These are phyloP conservation scores for Pythium volutum DNA, from an alignment of 352 stramenopile species.

Conservation along the genomic window DNA sequence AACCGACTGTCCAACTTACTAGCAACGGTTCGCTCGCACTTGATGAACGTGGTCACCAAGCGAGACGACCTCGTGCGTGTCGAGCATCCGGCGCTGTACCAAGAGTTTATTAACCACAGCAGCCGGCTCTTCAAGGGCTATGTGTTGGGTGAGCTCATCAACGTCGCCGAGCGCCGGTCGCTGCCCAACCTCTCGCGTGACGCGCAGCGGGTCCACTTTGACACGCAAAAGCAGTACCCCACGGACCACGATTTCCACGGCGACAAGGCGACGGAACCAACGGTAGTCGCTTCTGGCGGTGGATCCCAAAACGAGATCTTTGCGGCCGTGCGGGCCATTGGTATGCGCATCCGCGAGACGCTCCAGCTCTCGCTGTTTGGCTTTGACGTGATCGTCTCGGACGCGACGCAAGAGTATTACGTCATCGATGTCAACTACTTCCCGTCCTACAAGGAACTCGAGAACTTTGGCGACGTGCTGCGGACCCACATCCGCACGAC, in stretches of 20 bases:
- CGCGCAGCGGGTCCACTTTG: slow-evolving; percentile 66
- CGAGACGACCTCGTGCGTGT: slow-evolving; percentile 52
- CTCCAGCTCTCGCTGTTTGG: slow-evolving; percentile 75
- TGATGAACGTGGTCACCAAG: slow-evolving; percentile 82
- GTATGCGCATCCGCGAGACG: slow-evolving; percentile 53
- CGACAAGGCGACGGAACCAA: background rate
- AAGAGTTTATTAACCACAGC: slow-evolving; percentile 86
- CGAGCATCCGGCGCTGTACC: slow-evolving; percentile 60
- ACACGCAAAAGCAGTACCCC: slow-evolving; percentile 80
- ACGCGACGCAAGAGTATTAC: slow-evolving; percentile 48
- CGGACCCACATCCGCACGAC: slow-evolving; percentile 48
- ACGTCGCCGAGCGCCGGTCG: slow-evolving; percentile 71
- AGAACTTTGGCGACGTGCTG: slow-evolving; percentile 56
- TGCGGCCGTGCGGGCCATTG: slow-evolving; percentile 51
- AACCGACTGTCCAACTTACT: background rate
- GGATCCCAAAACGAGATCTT: slow-evolving; percentile 55
- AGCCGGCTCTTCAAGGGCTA: slow-evolving; percentile 81
- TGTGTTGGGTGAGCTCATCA: slow-evolving; percentile 70
- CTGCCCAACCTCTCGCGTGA: slow-evolving; percentile 61
- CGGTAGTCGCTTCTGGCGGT: background rate
- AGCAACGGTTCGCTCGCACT: slow-evolving; percentile 79
- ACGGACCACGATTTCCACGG: slow-evolving; percentile 59
- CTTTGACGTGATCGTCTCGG: slow-evolving; percentile 81
- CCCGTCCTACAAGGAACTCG: slow-evolving; percentile 80
- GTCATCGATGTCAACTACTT: slow-evolving; percentile 90